Evolutionary conservation across 257 asterid species (phyloP).

Genomic region (Solanum lycopersicoides): DNA sequence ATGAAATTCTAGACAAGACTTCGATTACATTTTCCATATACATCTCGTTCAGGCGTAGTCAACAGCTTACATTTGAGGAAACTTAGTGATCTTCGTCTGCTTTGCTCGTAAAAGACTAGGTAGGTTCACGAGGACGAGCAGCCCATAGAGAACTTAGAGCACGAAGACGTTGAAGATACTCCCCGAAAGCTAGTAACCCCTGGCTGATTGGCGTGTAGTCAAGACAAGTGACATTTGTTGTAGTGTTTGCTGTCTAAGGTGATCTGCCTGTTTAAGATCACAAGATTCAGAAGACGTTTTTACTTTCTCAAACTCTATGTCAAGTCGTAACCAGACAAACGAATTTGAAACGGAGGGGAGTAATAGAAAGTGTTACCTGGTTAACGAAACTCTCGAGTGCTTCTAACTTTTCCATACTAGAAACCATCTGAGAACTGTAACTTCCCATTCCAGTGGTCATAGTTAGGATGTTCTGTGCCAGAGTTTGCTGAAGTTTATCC

Average conservation of each 20-base stretch:
- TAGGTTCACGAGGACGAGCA: conserved; percentile 19
- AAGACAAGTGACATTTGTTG: conserved; percentile 25
- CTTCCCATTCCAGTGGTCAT: conserved; percentile 44
- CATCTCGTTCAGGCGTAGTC: neutral
- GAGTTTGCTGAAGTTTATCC: conserved; percentile 80
- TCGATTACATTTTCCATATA: neutral
- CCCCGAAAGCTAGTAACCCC: conserved; percentile 31
- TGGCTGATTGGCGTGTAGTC: conserved; percentile 27
- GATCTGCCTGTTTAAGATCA: conserved; percentile 29
- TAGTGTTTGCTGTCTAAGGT: conserved; percentile 30
- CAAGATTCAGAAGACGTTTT: neutral
- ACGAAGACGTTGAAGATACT: conserved; percentile 31
- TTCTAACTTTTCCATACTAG: conserved; percentile 63
- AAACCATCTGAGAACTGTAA: conserved; percentile 46
- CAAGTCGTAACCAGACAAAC: neutral
- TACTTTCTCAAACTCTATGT: neutral
- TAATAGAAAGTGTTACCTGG: conserved; percentile 42
- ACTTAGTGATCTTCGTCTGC: neutral
- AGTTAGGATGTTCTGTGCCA: conserved; percentile 51
- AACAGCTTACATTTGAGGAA: neutral
- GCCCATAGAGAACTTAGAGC: conserved; percentile 25
- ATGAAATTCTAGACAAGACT: neutral
- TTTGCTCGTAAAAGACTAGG: conserved; percentile 1
- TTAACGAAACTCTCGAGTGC: conserved; percentile 54
- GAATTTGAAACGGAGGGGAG: neutral